Conservation (phyloP, 2,329 filamentous ascomycete genomes). For the Immersiporthe knoxdaviesiana region DNA sequence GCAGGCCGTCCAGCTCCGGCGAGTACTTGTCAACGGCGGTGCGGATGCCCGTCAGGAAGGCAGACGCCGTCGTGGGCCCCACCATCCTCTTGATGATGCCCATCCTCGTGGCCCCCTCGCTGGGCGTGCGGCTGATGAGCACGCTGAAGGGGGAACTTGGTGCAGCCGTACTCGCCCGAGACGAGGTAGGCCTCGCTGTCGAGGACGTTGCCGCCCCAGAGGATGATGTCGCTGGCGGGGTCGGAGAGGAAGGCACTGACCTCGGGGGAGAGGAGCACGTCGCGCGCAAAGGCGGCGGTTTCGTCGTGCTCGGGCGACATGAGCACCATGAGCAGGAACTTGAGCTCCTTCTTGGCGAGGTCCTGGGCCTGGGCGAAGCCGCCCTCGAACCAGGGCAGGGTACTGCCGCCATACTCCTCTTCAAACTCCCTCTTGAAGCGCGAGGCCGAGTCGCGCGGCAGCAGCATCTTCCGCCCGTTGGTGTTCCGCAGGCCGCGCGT, state of each 20-base stretch:
- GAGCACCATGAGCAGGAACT: slow-evolving; percentile 87
- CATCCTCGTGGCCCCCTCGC: slow-evolving; percentile 84
- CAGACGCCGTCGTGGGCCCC: slow-evolving; percentile 69
- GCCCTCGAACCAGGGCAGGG: slow-evolving; percentile 79
- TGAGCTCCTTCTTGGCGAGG: slow-evolving; percentile 84
- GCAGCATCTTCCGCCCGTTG: slow-evolving; percentile 73
- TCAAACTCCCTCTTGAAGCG: slow-evolving; percentile 93
- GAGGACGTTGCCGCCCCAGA: slow-evolving; percentile 92
- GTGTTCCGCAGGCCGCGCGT: slow-evolving; percentile 60
- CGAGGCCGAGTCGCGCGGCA: slow-evolving; percentile 84
- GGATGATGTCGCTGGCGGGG: slow-evolving; percentile 74
- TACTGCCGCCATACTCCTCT: slow-evolving; percentile 80
- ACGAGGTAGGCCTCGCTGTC: slow-evolving; percentile 96
- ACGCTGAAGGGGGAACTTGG: slow-evolving; percentile 91
- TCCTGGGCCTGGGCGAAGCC: slow-evolving; percentile 93
- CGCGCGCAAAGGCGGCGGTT: slow-evolving; percentile 76
- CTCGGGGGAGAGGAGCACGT: slow-evolving; percentile 78
- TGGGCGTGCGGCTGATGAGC: slow-evolving; percentile 84
- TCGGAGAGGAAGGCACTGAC: slow-evolving; percentile 76
- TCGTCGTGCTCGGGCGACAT: slow-evolving; percentile 95
- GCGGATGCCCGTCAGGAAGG: slow-evolving; percentile 77
- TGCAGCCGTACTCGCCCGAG: slow-evolving; percentile 81
- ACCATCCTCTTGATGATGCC: slow-evolving; percentile 80
- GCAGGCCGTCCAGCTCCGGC: slow-evolving; percentile 73
- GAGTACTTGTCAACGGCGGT: slow-evolving; percentile 74